A percentile compares a stretch with the other conserved stretches of the same genome.
Conservation (phyloP, 2,329 filamentous ascomycete genomes). For the Coniochaeta ligniaria region DNA sequence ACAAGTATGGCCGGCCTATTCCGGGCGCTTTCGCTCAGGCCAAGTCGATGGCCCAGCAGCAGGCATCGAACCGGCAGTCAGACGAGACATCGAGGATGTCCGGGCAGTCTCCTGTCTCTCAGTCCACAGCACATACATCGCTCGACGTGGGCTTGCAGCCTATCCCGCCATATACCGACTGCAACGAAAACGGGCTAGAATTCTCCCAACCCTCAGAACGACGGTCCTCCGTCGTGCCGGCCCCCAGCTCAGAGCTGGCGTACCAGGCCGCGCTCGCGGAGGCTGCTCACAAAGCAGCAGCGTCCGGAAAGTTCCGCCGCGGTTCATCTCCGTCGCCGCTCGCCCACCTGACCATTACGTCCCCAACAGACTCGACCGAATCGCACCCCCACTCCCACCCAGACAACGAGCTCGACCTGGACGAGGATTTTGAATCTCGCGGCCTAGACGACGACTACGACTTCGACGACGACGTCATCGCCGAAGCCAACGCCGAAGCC, state of each 20-base stretch:
- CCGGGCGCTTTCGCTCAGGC: constrained; percentile 50
- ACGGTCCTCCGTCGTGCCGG: constrained; percentile 1
- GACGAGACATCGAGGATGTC: constrained; percentile 39
- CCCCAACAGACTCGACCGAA: constrained; percentile 20
- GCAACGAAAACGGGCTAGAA: constrained; percentile 3
- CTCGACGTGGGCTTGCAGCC: constrained; percentile 26
- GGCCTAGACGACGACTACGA: constrained; percentile 57
- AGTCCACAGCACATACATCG: constrained; percentile 48
- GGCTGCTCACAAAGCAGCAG: constrained; percentile 69
- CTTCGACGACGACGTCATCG: constrained; percentile 86
- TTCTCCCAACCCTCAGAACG: constrained; percentile 4
- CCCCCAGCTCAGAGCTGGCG: constrained; percentile 32
- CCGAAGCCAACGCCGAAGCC: constrained; percentile 88
- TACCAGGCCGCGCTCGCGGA: constrained; percentile 82
- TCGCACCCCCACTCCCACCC: constrained; percentile 16
- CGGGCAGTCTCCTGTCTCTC: constrained; percentile 29
- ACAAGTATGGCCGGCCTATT: constrained; percentile 53
- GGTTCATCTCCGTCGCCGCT: constrained; percentile 36
- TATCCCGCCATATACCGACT: constrained; percentile 10
- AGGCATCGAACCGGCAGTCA: constrained; percentile 34
- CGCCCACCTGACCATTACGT: constrained; percentile 25
- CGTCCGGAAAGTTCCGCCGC: constrained; percentile 67
- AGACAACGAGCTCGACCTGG: constrained; percentile 28
- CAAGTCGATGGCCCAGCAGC: constrained; percentile 34
- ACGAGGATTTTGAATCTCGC: constrained; percentile 42